Evolutionary conservation across 2,329 filamentous ascomycete species (phyloP), one percentile per base, ranked within the genome.

Genomic region (Colletotrichum ledebouriae): DNA sequence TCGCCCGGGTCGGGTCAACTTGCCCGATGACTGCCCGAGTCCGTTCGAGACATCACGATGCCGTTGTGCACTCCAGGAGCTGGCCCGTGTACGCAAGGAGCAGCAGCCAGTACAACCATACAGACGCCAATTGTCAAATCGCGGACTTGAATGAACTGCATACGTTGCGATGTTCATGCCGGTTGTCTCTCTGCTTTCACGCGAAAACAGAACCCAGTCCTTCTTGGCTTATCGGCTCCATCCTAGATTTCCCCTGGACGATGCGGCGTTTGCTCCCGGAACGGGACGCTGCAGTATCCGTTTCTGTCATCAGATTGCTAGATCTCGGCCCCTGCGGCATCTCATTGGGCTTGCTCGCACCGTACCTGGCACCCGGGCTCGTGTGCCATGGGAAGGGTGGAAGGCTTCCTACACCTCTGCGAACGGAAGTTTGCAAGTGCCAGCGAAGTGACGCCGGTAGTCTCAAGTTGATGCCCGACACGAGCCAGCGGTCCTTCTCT

Each of bases 401-500:
- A 34, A 55, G 61, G 60, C 47, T 64, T 59, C 60, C 65, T 39
- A 68, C 61, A 56, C 60, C 42, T 47, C 25, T 50, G 41, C 25
- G 22, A 59, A 65, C 61, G 41, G 33, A 20, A 29, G 33, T 47
- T 20, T 65, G 61, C 50, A 47, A 33, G 49, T 59, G 55, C 13
- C 34, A 59, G 62, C 64, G 64, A 67, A 34, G 64, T 67, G 37
- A 59, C 34, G 55, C 65, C 61, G 61, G 20, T n/a, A 22, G 10
- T 55, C 13, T 58, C 47, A 20, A 12, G 17, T 67, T 67, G 64
- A 55, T 56, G 60, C 55, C 61, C 55, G 49, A 56, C 33, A 25
- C 13, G 33, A 25, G 42, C n/a, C 46, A 49, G 41, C 34, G 20
- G 29, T 7, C 9, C 39, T 50, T 22, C 47, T 47, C 39, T 20